Conservation (phyloP, 2,329 filamentous ascomycete genomes). For the Aschersonia sp. region DNA sequence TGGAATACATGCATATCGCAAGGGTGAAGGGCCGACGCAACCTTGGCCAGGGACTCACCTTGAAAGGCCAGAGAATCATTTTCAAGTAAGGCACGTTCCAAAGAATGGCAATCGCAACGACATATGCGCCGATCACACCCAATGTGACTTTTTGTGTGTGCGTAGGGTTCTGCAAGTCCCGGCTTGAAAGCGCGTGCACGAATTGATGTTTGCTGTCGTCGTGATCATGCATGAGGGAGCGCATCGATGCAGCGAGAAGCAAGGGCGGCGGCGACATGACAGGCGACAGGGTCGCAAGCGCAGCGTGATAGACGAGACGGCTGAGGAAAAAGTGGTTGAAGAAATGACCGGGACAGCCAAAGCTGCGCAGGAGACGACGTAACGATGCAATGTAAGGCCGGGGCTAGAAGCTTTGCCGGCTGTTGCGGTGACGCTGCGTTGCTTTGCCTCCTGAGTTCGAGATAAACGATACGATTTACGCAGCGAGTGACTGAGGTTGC, state of each 20-base stretch:
- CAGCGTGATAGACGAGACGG: too few species aligned
- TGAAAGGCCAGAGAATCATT: slow-evolving; percentile 68
- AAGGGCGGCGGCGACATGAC: slow-evolving; percentile 2
- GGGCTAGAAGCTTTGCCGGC: too few species aligned
- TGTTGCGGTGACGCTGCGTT: too few species aligned
- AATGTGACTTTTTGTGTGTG: slow-evolving; percentile 58
- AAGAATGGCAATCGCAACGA: slow-evolving; percentile 58
- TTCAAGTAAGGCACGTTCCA: slow-evolving; percentile 71
- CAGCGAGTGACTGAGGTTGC: too few species aligned
- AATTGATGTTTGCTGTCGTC: slow-evolving; percentile 2
- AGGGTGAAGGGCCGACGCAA: too few species aligned
- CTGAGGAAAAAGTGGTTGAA: background rate
- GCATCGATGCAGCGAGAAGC: background rate
- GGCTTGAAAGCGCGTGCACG: slow-evolving; percentile 22
- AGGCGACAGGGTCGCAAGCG: background rate
- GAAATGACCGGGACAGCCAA: background rate
- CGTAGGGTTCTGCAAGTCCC: slow-evolving; percentile 43
- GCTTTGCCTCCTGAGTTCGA: too few species aligned
- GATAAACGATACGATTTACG: too few species aligned
- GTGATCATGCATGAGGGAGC: slow-evolving; percentile 1
- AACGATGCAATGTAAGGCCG: too few species aligned
- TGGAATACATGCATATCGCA: background rate
- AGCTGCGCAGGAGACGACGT: too few species aligned
- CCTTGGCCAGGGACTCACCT: slow-evolving; percentile 29
- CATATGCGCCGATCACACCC: slow-evolving; percentile 56